Evolutionary conservation across 2,329 filamentous ascomycete species (phyloP).

Genomic region (Venturia effusa): DNA sequence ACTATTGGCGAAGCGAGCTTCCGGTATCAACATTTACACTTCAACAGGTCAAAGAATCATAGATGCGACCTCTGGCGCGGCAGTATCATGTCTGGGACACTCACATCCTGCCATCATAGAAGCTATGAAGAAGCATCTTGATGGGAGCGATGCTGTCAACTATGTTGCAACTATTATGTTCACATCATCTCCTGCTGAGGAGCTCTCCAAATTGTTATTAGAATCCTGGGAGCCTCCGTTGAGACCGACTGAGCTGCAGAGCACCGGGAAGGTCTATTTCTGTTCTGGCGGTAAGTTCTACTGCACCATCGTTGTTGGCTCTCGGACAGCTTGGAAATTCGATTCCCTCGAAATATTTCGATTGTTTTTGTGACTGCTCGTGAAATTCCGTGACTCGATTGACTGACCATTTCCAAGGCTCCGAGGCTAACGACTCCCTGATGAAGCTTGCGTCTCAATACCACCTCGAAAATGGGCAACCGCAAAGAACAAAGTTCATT

Average conservation of each 20-base stretch:
- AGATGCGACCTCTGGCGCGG: constrained; percentile 64
- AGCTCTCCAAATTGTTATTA: constrained; percentile 33
- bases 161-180: constrained; percentile 53
- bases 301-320: background rate
- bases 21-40: constrained; percentile 41
- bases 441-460: constrained; percentile 61
- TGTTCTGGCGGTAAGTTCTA: background rate
- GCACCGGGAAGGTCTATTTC: background rate
- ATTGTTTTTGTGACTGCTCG: background rate
- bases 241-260: background rate
- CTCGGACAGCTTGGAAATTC: no score
- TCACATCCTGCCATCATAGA: constrained; percentile 48
- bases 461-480: constrained; percentile 46
- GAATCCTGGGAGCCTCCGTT: background rate
- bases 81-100: constrained; percentile 61
- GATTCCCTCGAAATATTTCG: background rate
- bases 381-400: background rate
- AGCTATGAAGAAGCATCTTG: constrained; percentile 50
- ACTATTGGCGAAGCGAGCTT: constrained; percentile 20
- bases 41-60: constrained; percentile 50
- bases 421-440: constrained; percentile 56
- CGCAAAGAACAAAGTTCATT: constrained; percentile 50
- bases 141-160: constrained; percentile 32
- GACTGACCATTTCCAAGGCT: constrained; percentile 28
- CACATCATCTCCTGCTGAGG: constrained; percentile 41